phyloP scores from a whole-genome alignment of 768 basidiomycete species.

The Lactifluus volemus region DNA sequence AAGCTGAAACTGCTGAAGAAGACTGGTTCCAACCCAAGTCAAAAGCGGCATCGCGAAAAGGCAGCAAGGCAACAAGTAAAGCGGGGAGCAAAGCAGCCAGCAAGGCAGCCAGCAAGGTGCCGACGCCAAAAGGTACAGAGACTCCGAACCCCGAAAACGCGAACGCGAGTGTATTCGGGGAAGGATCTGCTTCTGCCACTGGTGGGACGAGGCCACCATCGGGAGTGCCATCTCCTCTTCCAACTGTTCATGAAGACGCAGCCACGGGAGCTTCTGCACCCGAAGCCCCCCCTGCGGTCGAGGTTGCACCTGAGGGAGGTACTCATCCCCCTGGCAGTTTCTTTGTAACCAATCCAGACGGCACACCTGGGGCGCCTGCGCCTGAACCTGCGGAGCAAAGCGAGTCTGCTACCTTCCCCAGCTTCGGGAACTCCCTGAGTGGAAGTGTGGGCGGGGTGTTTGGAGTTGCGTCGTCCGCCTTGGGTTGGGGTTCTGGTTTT shows the following conservation, averaged over 20 bases:
- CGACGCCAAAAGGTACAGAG: conserved; percentile 9
- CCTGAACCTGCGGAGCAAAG: not conserved
- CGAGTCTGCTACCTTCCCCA: not conserved
- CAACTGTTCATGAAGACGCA: conserved; percentile 4
- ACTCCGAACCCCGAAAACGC: conserved; percentile 5
- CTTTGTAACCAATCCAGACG: not conserved
- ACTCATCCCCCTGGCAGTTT: not conserved
- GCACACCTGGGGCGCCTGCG: not conserved
- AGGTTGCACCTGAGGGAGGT: not conserved
- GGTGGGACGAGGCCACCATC: not conserved
- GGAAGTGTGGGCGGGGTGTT: not conserved
- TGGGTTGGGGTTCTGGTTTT: not conserved
- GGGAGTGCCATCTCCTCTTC: not conserved
- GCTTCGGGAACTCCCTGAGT: not conserved
- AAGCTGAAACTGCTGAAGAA: not conserved
- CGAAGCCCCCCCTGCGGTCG: not conserved
- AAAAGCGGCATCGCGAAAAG: conserved; percentile 9
- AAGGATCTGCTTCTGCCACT: not conserved
- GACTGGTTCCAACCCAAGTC: conserved; percentile 5
- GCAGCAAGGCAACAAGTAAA: conserved; percentile 1
- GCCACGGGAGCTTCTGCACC: not conserved
- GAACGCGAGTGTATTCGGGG: not conserved
- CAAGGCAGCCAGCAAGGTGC: conserved; percentile 14
- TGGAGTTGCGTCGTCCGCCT: not conserved
- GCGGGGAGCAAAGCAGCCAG: conserved; percentile 9